These are phyloP conservation scores for Lyophyllum atratum DNA, from an alignment of 768 basidiomycete species.

Conservation along the genomic window DNA sequence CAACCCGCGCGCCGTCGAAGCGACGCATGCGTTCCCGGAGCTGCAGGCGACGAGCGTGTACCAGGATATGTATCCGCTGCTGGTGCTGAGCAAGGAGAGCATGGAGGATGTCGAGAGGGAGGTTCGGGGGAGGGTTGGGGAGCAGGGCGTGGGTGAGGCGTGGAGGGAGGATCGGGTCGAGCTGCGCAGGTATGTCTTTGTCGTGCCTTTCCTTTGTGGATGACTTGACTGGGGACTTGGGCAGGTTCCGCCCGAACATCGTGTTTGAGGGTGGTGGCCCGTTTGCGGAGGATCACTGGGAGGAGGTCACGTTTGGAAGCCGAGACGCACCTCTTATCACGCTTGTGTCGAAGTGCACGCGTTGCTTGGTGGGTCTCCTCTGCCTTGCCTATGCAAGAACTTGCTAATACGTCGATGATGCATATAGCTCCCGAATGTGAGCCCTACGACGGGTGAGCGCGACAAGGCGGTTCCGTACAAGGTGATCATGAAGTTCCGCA, in stretches of 20 bases:
- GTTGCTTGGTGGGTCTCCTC: constrained; percentile 61
- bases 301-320: constrained; percentile 57
- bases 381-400: background rate
- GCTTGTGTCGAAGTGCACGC: constrained; percentile 68
- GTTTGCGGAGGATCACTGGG: constrained; percentile 74
- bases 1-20: constrained; percentile 45
- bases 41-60: constrained; percentile 56
- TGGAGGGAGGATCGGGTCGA: constrained; percentile 15
- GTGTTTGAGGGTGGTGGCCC: constrained; percentile 66
- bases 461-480: constrained; percentile 79
- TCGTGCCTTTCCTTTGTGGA: background rate
- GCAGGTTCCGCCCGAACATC: constrained; percentile 78
- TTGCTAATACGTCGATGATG: background rate
- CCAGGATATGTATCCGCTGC: constrained; percentile 74
- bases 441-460: constrained; percentile 60
- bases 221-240: background rate
- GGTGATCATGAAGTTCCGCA: constrained; percentile 72
- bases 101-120: constrained; percentile 51
- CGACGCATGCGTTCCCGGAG: constrained; percentile 58
- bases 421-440: constrained; percentile 75
- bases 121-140: constrained; percentile 46
- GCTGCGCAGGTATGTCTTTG: constrained; percentile 8
- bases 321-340: constrained; percentile 43
- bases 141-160: constrained; percentile 15
- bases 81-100: constrained; percentile 70